phyloP scores from a whole-genome alignment of 1,139 yeast species.

The Pichia sp. region DNA sequence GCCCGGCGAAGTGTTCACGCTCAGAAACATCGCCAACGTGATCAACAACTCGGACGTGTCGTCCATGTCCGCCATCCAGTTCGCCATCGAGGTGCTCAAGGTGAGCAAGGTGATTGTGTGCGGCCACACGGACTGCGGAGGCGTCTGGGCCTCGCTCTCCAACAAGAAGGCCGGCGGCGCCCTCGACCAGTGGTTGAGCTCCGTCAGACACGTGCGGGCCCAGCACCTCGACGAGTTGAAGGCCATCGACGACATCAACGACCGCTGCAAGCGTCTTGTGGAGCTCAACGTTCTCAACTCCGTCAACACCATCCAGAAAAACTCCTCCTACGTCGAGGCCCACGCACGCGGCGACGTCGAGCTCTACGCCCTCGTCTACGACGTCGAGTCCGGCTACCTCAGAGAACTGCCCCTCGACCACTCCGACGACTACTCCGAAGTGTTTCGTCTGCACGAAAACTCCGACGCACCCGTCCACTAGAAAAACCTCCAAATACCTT shows the following conservation, averaged over 20 bases:
- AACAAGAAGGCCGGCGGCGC: slow-evolving; percentile 69
- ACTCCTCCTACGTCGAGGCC: slow-evolving; percentile 73
- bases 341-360: slow-evolving; percentile 67
- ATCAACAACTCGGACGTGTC: slow-evolving; percentile 70
- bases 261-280: slow-evolving; percentile 60
- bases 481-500: too few relatives aligned
- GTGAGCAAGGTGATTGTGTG: slow-evolving; percentile 83
- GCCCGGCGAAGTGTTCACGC: slow-evolving; percentile 95
- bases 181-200: slow-evolving; percentile 73
- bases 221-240: slow-evolving; percentile 35
- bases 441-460: background rate
- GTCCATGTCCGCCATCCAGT: slow-evolving; percentile 79
- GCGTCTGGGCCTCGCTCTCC: slow-evolving; percentile 81
- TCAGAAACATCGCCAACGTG: slow-evolving; percentile 86
- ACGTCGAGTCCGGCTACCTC: slow-evolving; percentile 74
- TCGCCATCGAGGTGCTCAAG: slow-evolving; percentile 82
- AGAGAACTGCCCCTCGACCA: slow-evolving; percentile 46
- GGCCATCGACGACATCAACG: slow-evolving; percentile 50
- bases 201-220: slow-evolving; percentile 62
- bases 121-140: slow-evolving; percentile 99
- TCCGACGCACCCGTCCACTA: background rate
- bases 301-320: slow-evolving; percentile 56
- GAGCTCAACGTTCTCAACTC: slow-evolving; percentile 73
- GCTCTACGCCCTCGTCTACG: slow-evolving; percentile 85
- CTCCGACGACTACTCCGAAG: background rate